phyloP scores from a whole-genome alignment of 208 protist species.

The Leptomonas seymouri region DNA sequence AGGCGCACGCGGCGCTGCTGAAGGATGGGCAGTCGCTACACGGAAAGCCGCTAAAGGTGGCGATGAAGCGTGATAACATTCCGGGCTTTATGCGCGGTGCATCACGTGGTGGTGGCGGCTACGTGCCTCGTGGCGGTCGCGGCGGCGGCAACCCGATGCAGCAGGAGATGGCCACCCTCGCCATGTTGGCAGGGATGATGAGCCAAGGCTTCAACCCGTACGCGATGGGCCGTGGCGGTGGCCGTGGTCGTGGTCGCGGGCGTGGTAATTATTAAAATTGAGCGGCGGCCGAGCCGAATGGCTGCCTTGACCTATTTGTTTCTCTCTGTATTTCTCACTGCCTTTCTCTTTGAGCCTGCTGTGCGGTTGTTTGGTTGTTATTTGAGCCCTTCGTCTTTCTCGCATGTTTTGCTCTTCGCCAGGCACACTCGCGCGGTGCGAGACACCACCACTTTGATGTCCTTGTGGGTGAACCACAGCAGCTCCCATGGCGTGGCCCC shows the following conservation, averaged over 20 bases:
- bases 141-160: constrained; percentile 40
- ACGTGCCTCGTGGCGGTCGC: constrained; percentile 29
- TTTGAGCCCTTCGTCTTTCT: too few species aligned
- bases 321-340: too few species aligned
- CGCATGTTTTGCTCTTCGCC: too few species aligned
- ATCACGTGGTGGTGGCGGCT: constrained; percentile 27
- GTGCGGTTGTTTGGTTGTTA: too few species aligned
- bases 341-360: too few species aligned
- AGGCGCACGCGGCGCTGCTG: constrained; percentile 79
- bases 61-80: constrained; percentile 87
- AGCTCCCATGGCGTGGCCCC: too few species aligned
- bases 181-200: constrained; percentile 90
- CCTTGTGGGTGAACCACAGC: too few species aligned
- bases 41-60: constrained; percentile 82
- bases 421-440: too few species aligned
- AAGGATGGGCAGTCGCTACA: constrained; percentile 90
- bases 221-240: constrained; percentile 33
- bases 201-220: constrained; percentile 76
- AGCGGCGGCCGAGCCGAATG: neutral
- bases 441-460: too few species aligned
- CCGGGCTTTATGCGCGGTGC: constrained; percentile 79
- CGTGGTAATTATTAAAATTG: constrained; percentile 31
- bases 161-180: constrained; percentile 74
- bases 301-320: neutral
- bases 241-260: constrained; percentile 43